These are phyloP conservation scores for Fomes fomentarius DNA, from an alignment of 1,284 basidiomycete genomes.

Conservation along the genomic window DNA sequence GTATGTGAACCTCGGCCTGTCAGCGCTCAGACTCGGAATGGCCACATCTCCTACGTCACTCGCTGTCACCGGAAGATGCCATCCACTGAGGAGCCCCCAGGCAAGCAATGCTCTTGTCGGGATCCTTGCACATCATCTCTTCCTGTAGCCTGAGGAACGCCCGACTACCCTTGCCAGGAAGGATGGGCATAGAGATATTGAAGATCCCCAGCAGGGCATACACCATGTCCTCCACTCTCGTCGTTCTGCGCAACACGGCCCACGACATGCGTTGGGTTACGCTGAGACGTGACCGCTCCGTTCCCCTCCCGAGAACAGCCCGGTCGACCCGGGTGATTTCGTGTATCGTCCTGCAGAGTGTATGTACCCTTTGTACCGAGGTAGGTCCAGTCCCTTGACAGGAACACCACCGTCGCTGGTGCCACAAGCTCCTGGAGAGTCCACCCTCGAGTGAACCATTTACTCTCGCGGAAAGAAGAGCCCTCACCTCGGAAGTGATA, in stretches of 20 bases:
- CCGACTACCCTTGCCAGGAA: not conserved
- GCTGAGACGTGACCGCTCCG: not conserved
- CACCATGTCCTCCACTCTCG: not conserved
- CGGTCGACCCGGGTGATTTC: too few relatives aligned
- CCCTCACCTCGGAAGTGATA: not conserved
- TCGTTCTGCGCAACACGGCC: not conserved
- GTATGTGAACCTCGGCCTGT: too few relatives aligned
- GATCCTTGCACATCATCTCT: not conserved
- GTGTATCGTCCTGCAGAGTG: too few relatives aligned
- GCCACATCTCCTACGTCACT: too few relatives aligned
- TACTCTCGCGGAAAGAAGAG: too few relatives aligned
- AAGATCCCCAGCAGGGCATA: too few relatives aligned
- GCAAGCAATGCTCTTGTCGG: not conserved
- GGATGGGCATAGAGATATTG: not conserved
- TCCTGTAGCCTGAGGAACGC: not conserved
- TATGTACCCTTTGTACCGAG: not conserved
- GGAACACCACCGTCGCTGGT: not conserved
- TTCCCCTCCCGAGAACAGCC: too few relatives aligned
- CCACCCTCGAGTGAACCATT: not conserved
- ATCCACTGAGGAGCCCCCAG: not conserved
- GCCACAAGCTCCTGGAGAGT: not conserved
- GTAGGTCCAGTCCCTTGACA: not conserved
- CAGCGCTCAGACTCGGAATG: too few relatives aligned
- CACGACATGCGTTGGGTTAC: not conserved
- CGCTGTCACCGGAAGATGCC: too few relatives aligned